Conservation (phyloP, 2,329 filamentous ascomycete genomes). For the Thelonectria discophora region DNA sequence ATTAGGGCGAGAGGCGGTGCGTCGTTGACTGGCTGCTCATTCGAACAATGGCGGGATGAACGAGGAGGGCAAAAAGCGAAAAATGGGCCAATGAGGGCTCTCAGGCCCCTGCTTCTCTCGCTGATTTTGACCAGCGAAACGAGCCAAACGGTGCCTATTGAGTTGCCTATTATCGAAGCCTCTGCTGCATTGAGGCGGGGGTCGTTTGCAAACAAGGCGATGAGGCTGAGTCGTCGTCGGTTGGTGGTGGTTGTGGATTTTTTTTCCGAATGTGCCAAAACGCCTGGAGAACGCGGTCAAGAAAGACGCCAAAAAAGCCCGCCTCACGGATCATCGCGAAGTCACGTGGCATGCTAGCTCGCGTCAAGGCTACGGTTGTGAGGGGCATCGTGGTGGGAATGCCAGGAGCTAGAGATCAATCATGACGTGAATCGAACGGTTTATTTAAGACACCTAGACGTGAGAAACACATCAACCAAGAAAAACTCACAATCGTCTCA, state of each 20-base stretch:
- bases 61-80: not conserved
- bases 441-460: not conserved
- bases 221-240: conserved; percentile 1
- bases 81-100: not conserved
- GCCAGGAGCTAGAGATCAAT: not conserved
- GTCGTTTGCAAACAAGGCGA: conserved; percentile 14
- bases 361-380: conserved; percentile 11
- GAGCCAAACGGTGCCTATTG: not conserved
- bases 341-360: conserved; percentile 34
- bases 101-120: not conserved
- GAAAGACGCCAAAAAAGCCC: conserved; percentile 23
- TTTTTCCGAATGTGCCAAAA: conserved; percentile 24
- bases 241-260: conserved; percentile 21
- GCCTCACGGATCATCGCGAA: conserved; percentile 35
- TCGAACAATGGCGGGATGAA: conserved; percentile 1
- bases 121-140: conserved; percentile 12
- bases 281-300: conserved; percentile 29
- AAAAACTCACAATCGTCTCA: too few species aligned
- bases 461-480: not conserved
- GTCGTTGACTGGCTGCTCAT: conserved; percentile 4
- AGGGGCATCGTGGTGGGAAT: not conserved
- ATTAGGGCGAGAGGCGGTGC: conserved; percentile 18
- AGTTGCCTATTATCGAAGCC: conserved; percentile 6
- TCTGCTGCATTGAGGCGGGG: conserved; percentile 22
- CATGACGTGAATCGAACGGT: not conserved